Evolutionary conservation across 345 rosid species (phyloP), one percentile per base, ranked within the genome.

Genomic region (Citropsis articulata): DNA sequence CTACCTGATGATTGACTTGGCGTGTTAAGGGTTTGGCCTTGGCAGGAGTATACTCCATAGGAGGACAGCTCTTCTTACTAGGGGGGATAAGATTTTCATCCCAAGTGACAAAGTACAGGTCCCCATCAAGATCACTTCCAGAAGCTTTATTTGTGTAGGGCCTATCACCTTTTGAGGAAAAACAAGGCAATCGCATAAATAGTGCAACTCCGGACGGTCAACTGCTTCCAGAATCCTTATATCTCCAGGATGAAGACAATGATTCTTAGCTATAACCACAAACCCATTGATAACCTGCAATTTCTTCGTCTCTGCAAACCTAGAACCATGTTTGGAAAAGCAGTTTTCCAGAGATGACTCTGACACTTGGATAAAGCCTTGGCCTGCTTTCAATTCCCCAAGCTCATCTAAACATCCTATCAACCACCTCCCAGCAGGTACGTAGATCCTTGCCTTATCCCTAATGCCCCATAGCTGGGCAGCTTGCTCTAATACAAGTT

Each of bases 91-190:
- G 95, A 78, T 84, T 84, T 78, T 85, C 93, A 86, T 95, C 98
- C 99, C 99, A 95, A 3, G 99, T 84, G 71, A 91, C 98, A 71
- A 92, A 93, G 79, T 93, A 92, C 31, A 92, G 85, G 79, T 95
- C 98, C 56, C 99, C 99, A 42, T 95, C 98, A 62, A 93, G 93
- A 79, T 95, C 99, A 91, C 97, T 92, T 59, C 97, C 99, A 57
- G 98, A 93, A 79, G 97, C 98, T 87, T 91, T 97, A 73, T 95
- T 81, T 40, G 97, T 36, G 75, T 95, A 97, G 0, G 99, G 98
- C 69, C 98, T 87, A 9, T 90, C 97, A 55, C 97, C 97, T 56
- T 91, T 59, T 93, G 97, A 62, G 99, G 99, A 79, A 95, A 92
- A 50, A 95, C 86, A n/a, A 95, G 89, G 74, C 98, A 92, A 83